Evolutionary conservation across 768 basidiomycete genomes (phyloP).

Genomic region (Dacryopinax primogenitus): DNA sequence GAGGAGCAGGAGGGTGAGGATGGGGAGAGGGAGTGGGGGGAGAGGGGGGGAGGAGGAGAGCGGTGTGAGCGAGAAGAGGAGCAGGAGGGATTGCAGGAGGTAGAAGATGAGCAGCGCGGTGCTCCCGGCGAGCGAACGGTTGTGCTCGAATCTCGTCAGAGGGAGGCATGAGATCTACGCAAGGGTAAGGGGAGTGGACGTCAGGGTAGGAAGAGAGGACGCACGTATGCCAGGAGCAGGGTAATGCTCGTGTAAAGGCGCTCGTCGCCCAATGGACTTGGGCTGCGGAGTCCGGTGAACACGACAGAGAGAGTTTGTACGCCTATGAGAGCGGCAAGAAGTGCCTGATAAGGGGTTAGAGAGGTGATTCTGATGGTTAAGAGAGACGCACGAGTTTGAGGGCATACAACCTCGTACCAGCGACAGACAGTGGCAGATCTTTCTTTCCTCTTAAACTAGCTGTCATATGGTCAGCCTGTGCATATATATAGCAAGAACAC

Average conservation of each 20-base stretch:
- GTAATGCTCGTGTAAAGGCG: background rate
- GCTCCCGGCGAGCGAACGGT: background rate
- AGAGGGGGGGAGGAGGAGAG: conserved; percentile 45
- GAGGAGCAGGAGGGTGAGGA: conserved; percentile 26
- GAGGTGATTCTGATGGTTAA: background rate
- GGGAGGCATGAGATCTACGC: background rate
- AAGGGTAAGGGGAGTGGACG: background rate
- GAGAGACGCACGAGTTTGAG: conserved; percentile 51
- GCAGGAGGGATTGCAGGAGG: conserved; percentile 17
- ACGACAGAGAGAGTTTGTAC: conserved; percentile 9
- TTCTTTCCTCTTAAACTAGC: background rate
- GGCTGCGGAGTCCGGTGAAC: background rate
- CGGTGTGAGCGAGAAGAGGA: conserved; percentile 28
- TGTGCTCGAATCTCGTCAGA: background rate
- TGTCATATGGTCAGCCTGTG: conserved; percentile 28
- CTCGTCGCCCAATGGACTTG: background rate
- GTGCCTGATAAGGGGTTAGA: conserved; percentile 28
- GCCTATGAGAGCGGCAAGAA: conserved; percentile 26
- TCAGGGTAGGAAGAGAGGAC: background rate
- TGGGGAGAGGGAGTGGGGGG: conserved; percentile 68
- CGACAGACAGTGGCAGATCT: background rate
- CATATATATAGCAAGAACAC: background rate
- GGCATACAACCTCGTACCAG: conserved; percentile 39
- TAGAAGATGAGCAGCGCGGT: conserved; percentile 10
- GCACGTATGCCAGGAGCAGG: background rate